Conservation (phyloP, 2,329 filamentous ascomycete genomes). For the Coleophoma eucalyptorum region DNA sequence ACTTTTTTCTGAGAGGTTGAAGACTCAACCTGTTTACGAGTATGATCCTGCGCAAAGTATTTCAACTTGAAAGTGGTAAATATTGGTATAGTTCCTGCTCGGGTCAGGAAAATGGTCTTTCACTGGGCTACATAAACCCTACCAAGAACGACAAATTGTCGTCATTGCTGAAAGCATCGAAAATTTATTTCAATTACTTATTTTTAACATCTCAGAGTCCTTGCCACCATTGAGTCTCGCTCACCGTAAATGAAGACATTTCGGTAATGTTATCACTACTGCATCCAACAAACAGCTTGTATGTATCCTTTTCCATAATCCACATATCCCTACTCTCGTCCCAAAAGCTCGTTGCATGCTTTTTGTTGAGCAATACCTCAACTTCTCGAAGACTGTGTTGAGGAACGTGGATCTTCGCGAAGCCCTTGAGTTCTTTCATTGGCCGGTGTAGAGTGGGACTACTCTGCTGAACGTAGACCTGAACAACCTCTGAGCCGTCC, state of each 20-base stretch:
- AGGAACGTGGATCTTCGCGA: neutral
- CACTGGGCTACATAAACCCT: no score
- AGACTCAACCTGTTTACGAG: no score
- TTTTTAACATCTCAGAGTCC: neutral
- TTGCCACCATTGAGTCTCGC: neutral
- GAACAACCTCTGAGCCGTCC: slow-evolving; percentile 48
- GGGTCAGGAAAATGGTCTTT: no score
- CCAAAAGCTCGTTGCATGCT: slow-evolving; percentile 33
- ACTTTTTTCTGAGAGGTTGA: no score
- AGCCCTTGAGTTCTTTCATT: slow-evolving; percentile 45
- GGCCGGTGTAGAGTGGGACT: slow-evolving; percentile 46
- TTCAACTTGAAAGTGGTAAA: no score
- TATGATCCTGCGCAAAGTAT: no score
- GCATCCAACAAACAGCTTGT: slow-evolving; percentile 52
- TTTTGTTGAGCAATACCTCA: slow-evolving; percentile 58
- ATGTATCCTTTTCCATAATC: slow-evolving; percentile 62
- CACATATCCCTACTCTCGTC: slow-evolving; percentile 51
- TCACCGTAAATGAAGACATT: neutral
- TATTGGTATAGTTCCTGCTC: no score
- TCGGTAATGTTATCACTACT: neutral
- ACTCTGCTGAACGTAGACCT: slow-evolving; percentile 51
- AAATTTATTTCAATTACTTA: no score
- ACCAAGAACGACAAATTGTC: no score
- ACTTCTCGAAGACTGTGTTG: slow-evolving; percentile 38
- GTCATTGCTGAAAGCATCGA: no score